Evolutionary conservation across 768 basidiomycete species (phyloP), one percentile per base, ranked within the genome.

Genomic region (Leccinum incarnatum): DNA sequence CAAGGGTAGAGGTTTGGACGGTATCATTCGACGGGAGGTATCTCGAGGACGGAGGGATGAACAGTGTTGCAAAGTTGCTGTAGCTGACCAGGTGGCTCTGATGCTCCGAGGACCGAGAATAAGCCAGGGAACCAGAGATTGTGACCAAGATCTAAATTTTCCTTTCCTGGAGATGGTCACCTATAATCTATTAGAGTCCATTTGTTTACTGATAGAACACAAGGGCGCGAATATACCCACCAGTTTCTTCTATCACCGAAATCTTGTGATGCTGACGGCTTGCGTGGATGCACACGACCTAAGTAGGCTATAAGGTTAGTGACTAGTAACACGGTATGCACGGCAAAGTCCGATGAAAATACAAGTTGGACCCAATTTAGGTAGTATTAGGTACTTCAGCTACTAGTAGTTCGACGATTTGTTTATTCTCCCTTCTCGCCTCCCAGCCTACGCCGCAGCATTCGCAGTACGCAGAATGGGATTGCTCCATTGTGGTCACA

Each of bases 1-100:
- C 69, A 4, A 81, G 81, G 61, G 78, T 81, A 3, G 87, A 88
- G 64, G 73, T 87, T 14, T 89, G 87, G 86, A 83, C 83, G 8
- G 83, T 86, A 11, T 86, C 87, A 1, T 10, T 3, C 77, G 79
- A 56, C 81, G 81, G 0, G 51, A 67, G 4, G 69, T 36, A 48
- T 8, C 68, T 29, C 27, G 0, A 29, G 8, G 29, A 29, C 29
- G 29, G 9, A 29, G 29, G 29, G 29, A 29, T 29, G 29, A 29
- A 29, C 0, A 29, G 29, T 29, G 29, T 29, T 29, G 29, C 9
- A 29, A 9, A 29, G 8, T 29, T 29, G 29, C 29, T 29, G 29
- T 29, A 10, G 34, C 12, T 34, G 34, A 34, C 12, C 34, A 14
- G 34, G 34, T 34, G 34, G 34, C 12, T 34, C 34, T 34, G 34